phyloP scores from a whole-genome alignment of 148 eudicot species.

The Vaccinium myrtillus region DNA sequence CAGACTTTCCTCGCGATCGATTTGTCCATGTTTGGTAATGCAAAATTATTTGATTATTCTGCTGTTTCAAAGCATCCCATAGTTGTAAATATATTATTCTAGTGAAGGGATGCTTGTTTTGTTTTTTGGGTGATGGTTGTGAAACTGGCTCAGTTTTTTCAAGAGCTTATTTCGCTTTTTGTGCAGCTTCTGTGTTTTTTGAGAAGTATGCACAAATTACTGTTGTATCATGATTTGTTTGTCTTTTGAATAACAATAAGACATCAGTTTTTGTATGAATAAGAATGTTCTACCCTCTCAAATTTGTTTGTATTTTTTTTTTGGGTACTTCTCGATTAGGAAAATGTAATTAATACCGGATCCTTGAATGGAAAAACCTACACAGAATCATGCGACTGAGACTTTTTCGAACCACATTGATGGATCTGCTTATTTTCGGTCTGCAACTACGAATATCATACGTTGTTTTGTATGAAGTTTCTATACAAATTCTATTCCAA shows the following conservation, averaged over 20 bases:
- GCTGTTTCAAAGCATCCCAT: slow-evolving; percentile 2
- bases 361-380: background rate
- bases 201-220: slow-evolving; percentile 28
- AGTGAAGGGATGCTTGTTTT: background rate
- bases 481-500: background rate
- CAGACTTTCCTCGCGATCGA: slow-evolving; percentile 40
- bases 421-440: background rate
- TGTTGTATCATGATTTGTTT: slow-evolving; percentile 17
- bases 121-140: background rate
- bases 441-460: background rate
- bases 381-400: background rate
- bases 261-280: too few species aligned
- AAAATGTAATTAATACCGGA: too few species aligned
- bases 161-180: slow-evolving; percentile 27
- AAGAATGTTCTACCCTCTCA: background rate
- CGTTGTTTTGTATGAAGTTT: background rate
- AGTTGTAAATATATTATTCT: background rate
- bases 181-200: slow-evolving; percentile 31
- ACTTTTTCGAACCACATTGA: background rate
- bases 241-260: background rate
- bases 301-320: background rate
- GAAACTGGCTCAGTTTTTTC: slow-evolving; percentile 30
- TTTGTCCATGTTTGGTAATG: slow-evolving; percentile 66
- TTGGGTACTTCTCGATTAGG: background rate
- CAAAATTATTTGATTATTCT: background rate